phyloP scores from a whole-genome alignment of 1,139 yeast species.

The Saccharomycopsis hybrid region DNA sequence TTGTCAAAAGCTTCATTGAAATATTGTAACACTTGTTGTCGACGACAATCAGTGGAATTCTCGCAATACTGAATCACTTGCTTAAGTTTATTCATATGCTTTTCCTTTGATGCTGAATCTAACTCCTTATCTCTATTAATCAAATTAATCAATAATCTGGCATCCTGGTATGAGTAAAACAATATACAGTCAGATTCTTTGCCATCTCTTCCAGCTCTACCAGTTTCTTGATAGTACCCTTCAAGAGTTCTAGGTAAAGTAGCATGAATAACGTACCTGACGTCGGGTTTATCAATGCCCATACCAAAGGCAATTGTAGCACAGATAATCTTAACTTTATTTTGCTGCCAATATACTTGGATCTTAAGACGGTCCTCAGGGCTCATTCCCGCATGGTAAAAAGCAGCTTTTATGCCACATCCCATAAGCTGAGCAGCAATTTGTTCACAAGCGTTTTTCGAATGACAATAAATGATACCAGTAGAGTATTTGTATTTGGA shows the following conservation, averaged over 20 bases:
- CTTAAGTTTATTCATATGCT: slow-evolving; percentile 68
- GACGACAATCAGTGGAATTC: slow-evolving; percentile 81
- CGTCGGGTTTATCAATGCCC: slow-evolving; percentile 98
- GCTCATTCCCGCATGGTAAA: slow-evolving; percentile 91
- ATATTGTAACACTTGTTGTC: slow-evolving; percentile 82
- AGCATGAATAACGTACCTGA: slow-evolving; percentile 81
- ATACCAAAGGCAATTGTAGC: slow-evolving; percentile 98
- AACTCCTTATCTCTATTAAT: slow-evolving; percentile 71
- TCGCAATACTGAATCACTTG: slow-evolving; percentile 92
- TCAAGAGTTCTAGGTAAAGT: slow-evolving; percentile 89
- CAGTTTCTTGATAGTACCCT: slow-evolving; percentile 97
- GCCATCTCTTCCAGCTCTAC: slow-evolving; percentile 99
- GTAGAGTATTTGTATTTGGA: slow-evolving; percentile 51
- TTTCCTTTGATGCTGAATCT: slow-evolving; percentile 60
- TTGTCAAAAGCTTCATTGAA: slow-evolving; percentile 80
- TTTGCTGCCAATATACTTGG: slow-evolving; percentile 79
- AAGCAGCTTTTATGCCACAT: slow-evolving; percentile 62
- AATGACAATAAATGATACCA: slow-evolving; percentile 92
- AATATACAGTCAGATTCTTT: slow-evolving; percentile 70
- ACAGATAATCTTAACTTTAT: slow-evolving; percentile 68
- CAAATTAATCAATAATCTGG: slow-evolving; percentile 64
- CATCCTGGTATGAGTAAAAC: slow-evolving; percentile 75
- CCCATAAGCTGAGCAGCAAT: slow-evolving; percentile 56
- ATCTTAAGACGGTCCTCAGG: slow-evolving; percentile 65
- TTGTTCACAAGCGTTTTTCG: slow-evolving; percentile 82